phyloP scores from a whole-genome alignment of 768 basidiomycete species.

The Mrakia gelida region DNA sequence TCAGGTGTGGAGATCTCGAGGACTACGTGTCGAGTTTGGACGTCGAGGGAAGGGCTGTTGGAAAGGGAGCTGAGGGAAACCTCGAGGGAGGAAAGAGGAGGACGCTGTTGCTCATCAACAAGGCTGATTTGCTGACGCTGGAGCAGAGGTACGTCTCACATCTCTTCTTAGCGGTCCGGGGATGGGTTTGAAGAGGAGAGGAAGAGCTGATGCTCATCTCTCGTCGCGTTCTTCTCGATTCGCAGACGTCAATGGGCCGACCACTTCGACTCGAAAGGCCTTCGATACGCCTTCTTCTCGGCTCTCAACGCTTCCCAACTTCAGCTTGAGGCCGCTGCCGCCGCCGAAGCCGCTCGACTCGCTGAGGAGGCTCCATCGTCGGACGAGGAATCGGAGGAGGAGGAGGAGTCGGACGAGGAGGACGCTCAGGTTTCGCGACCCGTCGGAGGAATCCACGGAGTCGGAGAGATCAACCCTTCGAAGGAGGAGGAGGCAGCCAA shows the following conservation, averaged over 20 bases:
- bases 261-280: constrained; percentile 70
- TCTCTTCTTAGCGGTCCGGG: background rate
- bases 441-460: constrained; percentile 44
- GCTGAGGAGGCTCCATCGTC: constrained; percentile 49
- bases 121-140: constrained; percentile 82
- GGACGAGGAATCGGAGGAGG: constrained; percentile 50
- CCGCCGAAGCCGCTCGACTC: constrained; percentile 40
- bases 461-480: constrained; percentile 40
- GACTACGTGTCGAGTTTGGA: constrained; percentile 72
- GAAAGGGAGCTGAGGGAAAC: constrained; percentile 51
- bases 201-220: background rate
- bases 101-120: constrained; percentile 85
- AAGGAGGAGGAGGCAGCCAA: constrained; percentile 40
- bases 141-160: constrained; percentile 64
- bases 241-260: constrained; percentile 80
- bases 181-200: background rate
- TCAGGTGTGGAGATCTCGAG: constrained; percentile 88
- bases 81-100: constrained; percentile 62
- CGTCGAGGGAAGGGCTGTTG: constrained; percentile 29
- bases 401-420: constrained; percentile 35
- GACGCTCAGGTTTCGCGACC: constrained; percentile 44
- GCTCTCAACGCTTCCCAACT: constrained; percentile 80
- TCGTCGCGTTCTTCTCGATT: background rate
- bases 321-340: constrained; percentile 57
- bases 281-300: constrained; percentile 88